Base-by-base conservation (phyloP, 1,284 basidiomycete genomes). In the Flammula alnicola region DNA sequence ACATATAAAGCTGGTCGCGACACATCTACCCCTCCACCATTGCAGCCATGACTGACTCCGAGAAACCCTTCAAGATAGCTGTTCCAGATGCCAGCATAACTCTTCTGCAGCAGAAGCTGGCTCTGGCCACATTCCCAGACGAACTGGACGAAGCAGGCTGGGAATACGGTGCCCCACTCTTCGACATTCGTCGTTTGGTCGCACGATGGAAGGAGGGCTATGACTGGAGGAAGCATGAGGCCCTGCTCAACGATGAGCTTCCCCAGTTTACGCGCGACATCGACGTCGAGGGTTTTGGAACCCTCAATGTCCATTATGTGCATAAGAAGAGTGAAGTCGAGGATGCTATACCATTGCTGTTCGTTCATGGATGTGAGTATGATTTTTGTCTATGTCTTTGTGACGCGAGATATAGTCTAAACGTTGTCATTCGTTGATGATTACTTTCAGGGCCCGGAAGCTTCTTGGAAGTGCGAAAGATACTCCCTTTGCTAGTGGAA, bases 361-460 rank as follows among this genome's bases (percentile, higher is more conserved):
- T 81, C 51, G 72, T 79, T 19, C 79, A 83, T 58, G 79, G 62
- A 29, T 64, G 62, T 64, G 38, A 57, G 62, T 56, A 2, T 12
- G n/a, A 12, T 5, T n/a, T 17, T 23, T 37, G 17, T 37, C 32
- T 17, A 3, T 38, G 8, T 11, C 30, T 9, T 32, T 11, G 7
- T 30, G 8, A 30, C 27, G n/a, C 8, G 12, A 16, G 3, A 9
- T 10, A 17, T 1, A 23, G 9, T 29, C 8, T 14, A 10, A 16
- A 8, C 11, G 16, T n/a, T 22, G 19, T 14, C 23, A n/a, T 38
- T 29, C 11, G 9, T 5, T 25, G 1, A 6, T 43, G 25, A n/a
- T n/a, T n/a, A n/a, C n/a, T 5, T 38, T 22, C 11, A 85, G 83
- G 83, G 83, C 82, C 84, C 0, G 81, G 84, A 29, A 73, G 74